A percentile compares a stretch with the other conserved stretches of the same genome.
Conservation (phyloP, 1,284 basidiomycete genomes). For the Ustilago lituana region DNA sequence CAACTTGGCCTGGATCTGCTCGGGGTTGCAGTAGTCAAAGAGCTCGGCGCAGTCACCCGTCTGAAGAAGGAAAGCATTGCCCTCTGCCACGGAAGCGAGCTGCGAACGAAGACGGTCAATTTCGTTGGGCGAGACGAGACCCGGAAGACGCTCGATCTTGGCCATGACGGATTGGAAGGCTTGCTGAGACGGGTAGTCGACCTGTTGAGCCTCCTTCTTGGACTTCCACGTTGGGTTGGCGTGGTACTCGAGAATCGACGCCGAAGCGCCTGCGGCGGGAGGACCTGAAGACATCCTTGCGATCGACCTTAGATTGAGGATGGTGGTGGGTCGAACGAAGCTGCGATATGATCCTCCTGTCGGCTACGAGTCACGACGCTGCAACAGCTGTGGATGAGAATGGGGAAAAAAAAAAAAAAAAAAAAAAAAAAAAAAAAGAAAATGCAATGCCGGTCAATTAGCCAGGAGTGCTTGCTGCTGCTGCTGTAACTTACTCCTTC, state of each 20-base stretch:
- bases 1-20: slow-evolving; percentile 92
- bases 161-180: slow-evolving; percentile 49
- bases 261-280: slow-evolving; percentile 11
- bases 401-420: no score
- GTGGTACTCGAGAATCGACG: slow-evolving; percentile 30
- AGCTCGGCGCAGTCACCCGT: slow-evolving; percentile 92
- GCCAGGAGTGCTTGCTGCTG: no score
- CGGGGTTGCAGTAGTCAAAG: slow-evolving; percentile 74
- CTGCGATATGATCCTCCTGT: no score
- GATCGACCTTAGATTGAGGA: neutral
- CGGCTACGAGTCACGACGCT: slow-evolving; percentile 4
- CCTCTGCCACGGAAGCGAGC: slow-evolving; percentile 59
- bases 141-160: slow-evolving; percentile 58
- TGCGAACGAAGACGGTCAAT: slow-evolving; percentile 61
- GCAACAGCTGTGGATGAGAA: no score
- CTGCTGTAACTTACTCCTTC: no score
- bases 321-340: no score
- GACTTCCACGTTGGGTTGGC: slow-evolving; percentile 57
- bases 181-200: slow-evolving; percentile 53
- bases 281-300: slow-evolving; percentile 16
- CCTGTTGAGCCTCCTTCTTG: slow-evolving; percentile 61
- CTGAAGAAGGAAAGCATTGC: slow-evolving; percentile 85
- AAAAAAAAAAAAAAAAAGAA: no score
- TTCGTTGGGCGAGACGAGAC: slow-evolving; percentile 62
- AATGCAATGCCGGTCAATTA: no score